Conservation (phyloP, 2,329 filamentous ascomycete species). For the Neophaeococcomyces mojaviensis region DNA sequence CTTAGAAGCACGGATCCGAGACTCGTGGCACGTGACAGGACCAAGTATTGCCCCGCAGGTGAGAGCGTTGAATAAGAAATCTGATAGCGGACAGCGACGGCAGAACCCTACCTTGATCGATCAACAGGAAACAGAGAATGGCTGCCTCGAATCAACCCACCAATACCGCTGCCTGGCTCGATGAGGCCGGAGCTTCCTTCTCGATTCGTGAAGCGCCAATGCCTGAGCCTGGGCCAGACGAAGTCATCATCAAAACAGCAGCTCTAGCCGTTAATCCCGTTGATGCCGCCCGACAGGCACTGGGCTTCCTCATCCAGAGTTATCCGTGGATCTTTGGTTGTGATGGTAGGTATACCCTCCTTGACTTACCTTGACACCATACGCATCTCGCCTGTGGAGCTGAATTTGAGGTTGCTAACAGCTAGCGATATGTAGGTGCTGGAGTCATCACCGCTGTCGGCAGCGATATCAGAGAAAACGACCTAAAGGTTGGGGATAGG, state of each 20-base stretch:
- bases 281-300: neutral
- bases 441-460: conserved; percentile 42
- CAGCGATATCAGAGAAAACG: conserved; percentile 30
- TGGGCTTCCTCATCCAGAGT: conserved; percentile 15
- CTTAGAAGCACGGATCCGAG: too few species aligned
- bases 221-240: neutral
- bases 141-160: too few species aligned
- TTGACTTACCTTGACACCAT: too few species aligned
- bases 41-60: too few species aligned
- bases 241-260: conserved; percentile 17
- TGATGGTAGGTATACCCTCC: too few species aligned
- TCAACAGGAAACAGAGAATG: too few species aligned
- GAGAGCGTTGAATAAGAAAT: too few species aligned
- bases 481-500: conserved; percentile 39
- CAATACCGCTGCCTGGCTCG: conserved; percentile 4
- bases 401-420: too few species aligned
- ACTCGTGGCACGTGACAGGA: too few species aligned
- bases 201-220: conserved; percentile 7
- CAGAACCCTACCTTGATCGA: too few species aligned
- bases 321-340: conserved; percentile 32
- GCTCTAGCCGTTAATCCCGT: conserved; percentile 21
- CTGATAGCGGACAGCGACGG: too few species aligned
- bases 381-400: too few species aligned
- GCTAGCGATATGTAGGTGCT: conserved; percentile 19
- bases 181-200: neutral